These are phyloP conservation scores for Neurospora sp. DNA, from an alignment of 495 filamentous ascomycete genomes.

Conservation along the genomic window DNA sequence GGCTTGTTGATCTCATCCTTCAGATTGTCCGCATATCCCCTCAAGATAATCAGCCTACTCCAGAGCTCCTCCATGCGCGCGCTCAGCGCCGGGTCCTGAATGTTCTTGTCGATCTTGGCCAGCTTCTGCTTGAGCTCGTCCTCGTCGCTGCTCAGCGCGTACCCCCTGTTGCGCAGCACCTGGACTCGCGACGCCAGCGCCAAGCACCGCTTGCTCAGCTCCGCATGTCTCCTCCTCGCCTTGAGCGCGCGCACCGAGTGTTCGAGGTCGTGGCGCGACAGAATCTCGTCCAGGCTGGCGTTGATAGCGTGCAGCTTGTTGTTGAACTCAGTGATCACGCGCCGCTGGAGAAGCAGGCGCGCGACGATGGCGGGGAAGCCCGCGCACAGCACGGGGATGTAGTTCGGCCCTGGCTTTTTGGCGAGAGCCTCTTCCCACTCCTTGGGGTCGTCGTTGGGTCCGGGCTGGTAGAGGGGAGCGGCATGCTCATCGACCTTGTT, in stretches of 20 bases:
- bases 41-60: slow-evolving; percentile 80
- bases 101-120: slow-evolving; percentile 55
- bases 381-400: slow-evolving; percentile 56
- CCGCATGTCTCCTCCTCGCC: slow-evolving; percentile 67
- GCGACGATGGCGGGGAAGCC: slow-evolving; percentile 54
- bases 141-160: slow-evolving; percentile 83
- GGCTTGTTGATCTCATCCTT: slow-evolving; percentile 68
- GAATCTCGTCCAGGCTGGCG: slow-evolving; percentile 61
- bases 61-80: slow-evolving; percentile 91
- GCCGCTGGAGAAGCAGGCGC: slow-evolving; percentile 67
- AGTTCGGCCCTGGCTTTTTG: slow-evolving; percentile 67
- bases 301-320: slow-evolving; percentile 87
- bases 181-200: slow-evolving; percentile 85
- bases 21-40: slow-evolving; percentile 68
- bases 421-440: slow-evolving; percentile 92
- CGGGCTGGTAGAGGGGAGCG: slow-evolving; percentile 73
- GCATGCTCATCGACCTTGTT: slow-evolving; percentile 73
- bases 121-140: slow-evolving; percentile 86
- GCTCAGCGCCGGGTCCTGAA: slow-evolving; percentile 74
- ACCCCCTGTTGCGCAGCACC: slow-evolving; percentile 81
- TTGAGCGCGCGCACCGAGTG: slow-evolving; percentile 72
- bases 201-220: slow-evolving; percentile 71
- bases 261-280: slow-evolving; percentile 72
- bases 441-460: slow-evolving; percentile 61
- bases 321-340: slow-evolving; percentile 62